Evolutionary conservation across 345 rosid species (phyloP).

Genomic region (Euphorbia pulcherrima): DNA sequence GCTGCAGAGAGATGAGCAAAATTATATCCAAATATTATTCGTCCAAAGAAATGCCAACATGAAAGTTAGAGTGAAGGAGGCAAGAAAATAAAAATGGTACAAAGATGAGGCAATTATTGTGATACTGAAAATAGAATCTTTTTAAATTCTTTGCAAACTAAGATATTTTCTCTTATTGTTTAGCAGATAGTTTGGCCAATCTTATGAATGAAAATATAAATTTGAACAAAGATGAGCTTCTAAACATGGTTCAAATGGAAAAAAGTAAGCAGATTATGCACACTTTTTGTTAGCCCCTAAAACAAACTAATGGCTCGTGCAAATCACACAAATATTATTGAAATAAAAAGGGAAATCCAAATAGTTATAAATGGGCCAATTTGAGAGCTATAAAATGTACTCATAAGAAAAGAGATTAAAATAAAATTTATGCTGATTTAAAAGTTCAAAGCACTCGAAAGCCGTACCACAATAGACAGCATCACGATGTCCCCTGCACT

Average conservation of each 20-base stretch:
- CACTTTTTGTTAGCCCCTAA: neutral
- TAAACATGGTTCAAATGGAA: neutral
- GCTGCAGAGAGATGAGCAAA: conserved; percentile 52
- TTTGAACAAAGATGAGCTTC: neutral
- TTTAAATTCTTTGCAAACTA: neutral
- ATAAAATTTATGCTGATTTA: neutral
- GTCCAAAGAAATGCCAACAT: neutral
- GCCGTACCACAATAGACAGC: conserved; percentile 95
- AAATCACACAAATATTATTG: neutral
- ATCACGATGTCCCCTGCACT: conserved; percentile 85
- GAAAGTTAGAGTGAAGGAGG: neutral
- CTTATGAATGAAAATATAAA: neutral
- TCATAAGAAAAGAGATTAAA: too few species aligned
- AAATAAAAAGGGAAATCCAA: neutral
- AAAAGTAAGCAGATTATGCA: too few species aligned
- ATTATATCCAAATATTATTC: neutral
- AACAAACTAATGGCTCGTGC: neutral
- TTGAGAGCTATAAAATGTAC: neutral
- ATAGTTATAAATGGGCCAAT: neutral
- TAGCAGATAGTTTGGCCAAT: neutral
- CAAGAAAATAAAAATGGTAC: neutral
- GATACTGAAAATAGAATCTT: neutral
- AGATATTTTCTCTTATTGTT: neutral
- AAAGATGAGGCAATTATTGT: neutral
- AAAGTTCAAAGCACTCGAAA: neutral